phyloP scores from a whole-genome alignment of 495 filamentous ascomycete genomes.

The Ramalina intermedia region DNA sequence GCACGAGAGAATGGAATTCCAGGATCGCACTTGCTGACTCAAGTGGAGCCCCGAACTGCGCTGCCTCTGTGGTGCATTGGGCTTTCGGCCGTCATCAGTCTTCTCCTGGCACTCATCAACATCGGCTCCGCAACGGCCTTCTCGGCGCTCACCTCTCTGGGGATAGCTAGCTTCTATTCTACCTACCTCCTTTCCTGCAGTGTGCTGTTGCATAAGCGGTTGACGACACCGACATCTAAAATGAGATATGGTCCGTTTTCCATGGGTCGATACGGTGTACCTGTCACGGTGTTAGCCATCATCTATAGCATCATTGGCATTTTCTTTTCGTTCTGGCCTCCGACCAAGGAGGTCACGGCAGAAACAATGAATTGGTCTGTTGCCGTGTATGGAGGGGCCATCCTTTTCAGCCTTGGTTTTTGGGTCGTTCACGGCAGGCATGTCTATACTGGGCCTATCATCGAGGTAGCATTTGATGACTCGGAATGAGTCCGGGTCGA shows the following conservation, averaged over 20 bases:
- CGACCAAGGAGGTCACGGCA: neutral
- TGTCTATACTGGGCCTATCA: constrained; percentile 4
- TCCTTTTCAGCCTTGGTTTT: constrained; percentile 2
- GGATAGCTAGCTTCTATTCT: constrained; percentile 18
- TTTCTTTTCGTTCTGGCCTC: constrained; percentile 2
- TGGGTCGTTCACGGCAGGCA: constrained; percentile 5
- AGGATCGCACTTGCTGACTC: constrained; percentile 33
- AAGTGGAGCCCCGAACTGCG: constrained; percentile 13
- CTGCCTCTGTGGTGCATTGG: no score
- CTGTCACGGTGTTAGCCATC: neutral
- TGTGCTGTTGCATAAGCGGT: no score
- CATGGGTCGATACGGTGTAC: constrained; percentile 3
- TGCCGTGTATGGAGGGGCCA: neutral
- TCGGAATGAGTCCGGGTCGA: no score
- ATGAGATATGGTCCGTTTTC: constrained; percentile 2
- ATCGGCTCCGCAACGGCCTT: constrained; percentile 35
- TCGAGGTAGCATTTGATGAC: neutral
- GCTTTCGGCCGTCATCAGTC: no score
- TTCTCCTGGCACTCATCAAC: constrained; percentile 26
- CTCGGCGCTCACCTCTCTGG: constrained; percentile 30
- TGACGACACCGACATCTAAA: neutral
- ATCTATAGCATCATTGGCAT: neutral
- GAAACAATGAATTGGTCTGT: constrained; percentile 5
- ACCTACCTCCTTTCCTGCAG: constrained; percentile 15
- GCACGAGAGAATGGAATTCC: constrained; percentile 47